phyloP scores from a whole-genome alignment of 2,329 filamentous ascomycete genomes.

The Colletotrichum eremochloae region DNA sequence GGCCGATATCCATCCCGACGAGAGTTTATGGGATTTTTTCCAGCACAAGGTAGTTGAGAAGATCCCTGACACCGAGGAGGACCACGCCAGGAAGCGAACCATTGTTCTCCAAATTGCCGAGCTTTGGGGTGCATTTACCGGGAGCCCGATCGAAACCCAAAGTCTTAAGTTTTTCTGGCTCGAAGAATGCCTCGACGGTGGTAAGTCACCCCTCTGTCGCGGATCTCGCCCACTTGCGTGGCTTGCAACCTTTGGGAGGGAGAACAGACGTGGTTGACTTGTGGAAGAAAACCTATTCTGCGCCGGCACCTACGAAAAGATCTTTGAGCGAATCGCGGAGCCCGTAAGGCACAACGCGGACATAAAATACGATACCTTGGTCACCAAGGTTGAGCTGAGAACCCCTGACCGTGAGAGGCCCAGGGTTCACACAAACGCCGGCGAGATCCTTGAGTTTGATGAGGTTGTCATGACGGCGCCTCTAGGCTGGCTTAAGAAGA shows the following conservation, averaged over 20 bases:
- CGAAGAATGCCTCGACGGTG: constrained; percentile 82
- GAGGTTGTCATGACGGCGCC: constrained; percentile 77
- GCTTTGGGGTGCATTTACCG: constrained; percentile 80
- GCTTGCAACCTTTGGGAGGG: neutral
- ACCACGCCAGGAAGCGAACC: constrained; percentile 56
- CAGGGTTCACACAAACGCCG: constrained; percentile 61
- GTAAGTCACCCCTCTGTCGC: constrained; percentile 59
- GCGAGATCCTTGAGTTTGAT: constrained; percentile 68
- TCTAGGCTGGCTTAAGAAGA: constrained; percentile 76
- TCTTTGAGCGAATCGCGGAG: constrained; percentile 69
- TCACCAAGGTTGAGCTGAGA: constrained; percentile 57
- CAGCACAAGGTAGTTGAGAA: constrained; percentile 57
- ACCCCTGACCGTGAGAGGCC: constrained; percentile 49
- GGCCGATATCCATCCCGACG: constrained; percentile 59
- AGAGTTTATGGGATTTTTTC: constrained; percentile 70
- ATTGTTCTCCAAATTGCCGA: constrained; percentile 68
- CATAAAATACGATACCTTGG: constrained; percentile 65
- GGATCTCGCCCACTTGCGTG: neutral
- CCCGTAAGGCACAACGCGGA: constrained; percentile 68
- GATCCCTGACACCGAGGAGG: constrained; percentile 60
- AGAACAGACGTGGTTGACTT: constrained; percentile 17
- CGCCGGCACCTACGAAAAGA: constrained; percentile 69
- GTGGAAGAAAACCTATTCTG: constrained; percentile 70
- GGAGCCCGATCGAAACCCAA: constrained; percentile 73
- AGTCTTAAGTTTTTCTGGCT: constrained; percentile 84